Evolutionary conservation across 371 early-diverging fungal species (phyloP), one percentile per base, ranked within the genome.

Genomic region (Rhizopus microsporus): DNA sequence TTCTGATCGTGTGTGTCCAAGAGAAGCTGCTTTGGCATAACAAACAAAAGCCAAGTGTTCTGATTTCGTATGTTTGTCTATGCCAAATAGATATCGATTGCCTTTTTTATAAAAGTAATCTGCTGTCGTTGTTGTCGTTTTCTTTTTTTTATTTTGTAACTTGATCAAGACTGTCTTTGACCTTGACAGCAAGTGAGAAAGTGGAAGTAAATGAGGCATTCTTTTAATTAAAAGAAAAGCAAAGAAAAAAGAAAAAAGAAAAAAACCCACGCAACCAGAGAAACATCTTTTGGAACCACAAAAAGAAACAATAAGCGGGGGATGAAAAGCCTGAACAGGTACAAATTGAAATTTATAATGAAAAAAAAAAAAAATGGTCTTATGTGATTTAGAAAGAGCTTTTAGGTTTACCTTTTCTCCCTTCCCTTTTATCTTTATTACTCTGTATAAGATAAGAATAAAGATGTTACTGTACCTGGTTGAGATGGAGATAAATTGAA

Each of bases 31-130:
- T 29, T 71, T 72, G 43, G 58, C 54, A 44, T 77, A 79, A 54
- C 70, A 71, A 30, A 72, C 65, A 35, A 77, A 63, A 12, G 83
- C 83, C 34, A 68, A 54, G 31, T 59, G 17, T 30, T 71, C 69
- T 39, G 77, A 67, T 51, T 69, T 72, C 52, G 57, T 53, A 15
- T 66, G 55, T 5, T 70, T 72, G 29, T 67, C 56, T 17, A 71
- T 68, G 16, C 92, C 94, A 71, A 82, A 81, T 29, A 82, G 65
- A 34, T 74, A 63, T 7, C 61, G 59, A 43, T 77, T 76, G 34
- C 68, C 83, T 44, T 62, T 68, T 12, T 77, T 67, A 44, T 65
- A 76, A 33, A 70, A 58, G 17, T 55, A 23, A 31, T 37, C 34
- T 15, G 59, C 7, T 47, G 38, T 6, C 12, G 57, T 38, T 56